Conservation (phyloP, 108 stramenopile species). For the Thalassiosira profunda region DNA sequence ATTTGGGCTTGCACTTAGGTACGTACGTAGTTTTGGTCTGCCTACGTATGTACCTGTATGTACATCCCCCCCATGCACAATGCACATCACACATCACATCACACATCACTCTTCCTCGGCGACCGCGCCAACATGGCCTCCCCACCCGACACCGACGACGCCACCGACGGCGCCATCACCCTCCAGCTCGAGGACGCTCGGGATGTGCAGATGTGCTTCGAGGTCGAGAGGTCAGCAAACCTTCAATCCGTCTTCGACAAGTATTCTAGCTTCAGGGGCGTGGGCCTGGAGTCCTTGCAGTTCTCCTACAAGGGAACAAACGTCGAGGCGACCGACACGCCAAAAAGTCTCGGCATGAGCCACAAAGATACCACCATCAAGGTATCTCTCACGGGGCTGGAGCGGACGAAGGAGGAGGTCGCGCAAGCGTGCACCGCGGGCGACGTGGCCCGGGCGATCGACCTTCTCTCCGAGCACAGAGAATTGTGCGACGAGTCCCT, state of each 20-base stretch:
- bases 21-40: no score
- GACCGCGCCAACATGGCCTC: no score
- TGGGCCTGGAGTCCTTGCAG: background rate
- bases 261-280: slow-evolving; percentile 11
- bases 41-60: no score
- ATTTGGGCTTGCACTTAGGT: no score
- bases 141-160: no score
- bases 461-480: slow-evolving; percentile 8
- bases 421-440: background rate
- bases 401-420: slow-evolving; percentile 3
- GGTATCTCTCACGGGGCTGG: slow-evolving; percentile 11
- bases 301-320: slow-evolving; percentile 11
- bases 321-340: background rate
- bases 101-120: no score
- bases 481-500: slow-evolving; percentile 4
- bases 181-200: slow-evolving; percentile 20
- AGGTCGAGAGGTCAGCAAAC: slow-evolving; percentile 8
- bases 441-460: background rate
- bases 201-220: slow-evolving; percentile 19
- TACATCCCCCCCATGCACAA: no score
- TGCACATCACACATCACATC: no score
- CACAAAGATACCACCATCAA: slow-evolving; percentile 1
- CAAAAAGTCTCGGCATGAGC: slow-evolving; percentile 17
- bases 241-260: slow-evolving; percentile 5
- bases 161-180: no score